Base-by-base conservation (phyloP, 768 basidiomycete genomes). In the Lactifluus subvellereus region DNA sequence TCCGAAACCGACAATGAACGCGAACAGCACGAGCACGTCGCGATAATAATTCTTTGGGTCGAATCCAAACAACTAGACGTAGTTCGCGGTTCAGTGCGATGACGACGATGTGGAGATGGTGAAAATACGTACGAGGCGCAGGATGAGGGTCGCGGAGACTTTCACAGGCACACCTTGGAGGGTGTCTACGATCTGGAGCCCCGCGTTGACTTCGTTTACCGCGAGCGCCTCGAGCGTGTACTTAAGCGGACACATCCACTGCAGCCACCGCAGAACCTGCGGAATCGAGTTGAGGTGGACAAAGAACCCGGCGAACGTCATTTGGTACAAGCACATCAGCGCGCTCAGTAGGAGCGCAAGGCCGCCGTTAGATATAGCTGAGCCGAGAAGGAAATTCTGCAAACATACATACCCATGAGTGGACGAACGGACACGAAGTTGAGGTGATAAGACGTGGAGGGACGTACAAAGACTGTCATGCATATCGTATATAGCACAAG, bases 251-350 rank as follows among this genome's bases (percentile, higher is more conserved):
- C 88, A 89, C 61, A 95, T 68, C 88, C 92, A 98, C 70, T 95
- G 88, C 57, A 98, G 77, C 95, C 95, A 98, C 16, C 95, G 82
- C 1, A 98, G 80, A 2, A 95, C 92, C 2, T 91, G 89, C 4
- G 95, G 94, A 62, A 98, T 96, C 62, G 81, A 78, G 64, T 77
- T 74, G 60, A 96, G 80, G 72, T 96, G 91, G 57, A 96, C 91
- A 72, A 97, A 97, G 79, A 96, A 98, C 14, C 92, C 92, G 1
- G 92, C 91, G 67, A 81, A 92, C 0, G 90, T 92, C 89, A 91
- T 90, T 71, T 91, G 88, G 73, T 87, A 89, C 11, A 91, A 76
- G 3, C 84, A 87, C 0, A 83, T 77, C 22, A 91, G 79, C 9
- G 89, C 90, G 0, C 91, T 92, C 42, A 96, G 72, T 3, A 98